phyloP scores from a whole-genome alignment of 139 green algal genomes.

The Tetradesmus obliquus region DNA sequence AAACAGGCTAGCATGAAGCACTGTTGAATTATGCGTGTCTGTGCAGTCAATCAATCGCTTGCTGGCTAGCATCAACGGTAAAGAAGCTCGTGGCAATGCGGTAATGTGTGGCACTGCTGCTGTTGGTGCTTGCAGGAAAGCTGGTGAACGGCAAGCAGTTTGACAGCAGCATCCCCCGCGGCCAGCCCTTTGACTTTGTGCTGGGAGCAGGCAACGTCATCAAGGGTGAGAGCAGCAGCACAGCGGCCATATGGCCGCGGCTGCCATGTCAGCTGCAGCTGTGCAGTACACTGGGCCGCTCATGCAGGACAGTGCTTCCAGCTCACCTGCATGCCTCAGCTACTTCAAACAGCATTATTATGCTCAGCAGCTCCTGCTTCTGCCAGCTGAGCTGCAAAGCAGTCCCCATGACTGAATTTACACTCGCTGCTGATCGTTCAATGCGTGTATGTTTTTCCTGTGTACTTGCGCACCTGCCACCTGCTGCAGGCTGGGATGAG shows the following conservation, averaged over 20 bases:
- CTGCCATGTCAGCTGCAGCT: too few relatives aligned
- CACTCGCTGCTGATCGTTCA: background rate
- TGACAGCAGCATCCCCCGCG: conserved; percentile 42
- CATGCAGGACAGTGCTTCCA: too few relatives aligned
- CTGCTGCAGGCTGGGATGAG: conserved; percentile 44
- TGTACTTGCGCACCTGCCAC: too few relatives aligned
- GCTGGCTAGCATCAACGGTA: too few relatives aligned
- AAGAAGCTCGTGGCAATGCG: too few relatives aligned
- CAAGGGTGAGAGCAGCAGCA: background rate
- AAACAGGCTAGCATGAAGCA: too few relatives aligned
- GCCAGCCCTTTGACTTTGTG: conserved; percentile 22
- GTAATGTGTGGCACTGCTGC: background rate
- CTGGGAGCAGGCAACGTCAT: conserved; percentile 39
- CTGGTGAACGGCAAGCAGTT: conserved; percentile 59
- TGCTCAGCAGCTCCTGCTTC: background rate
- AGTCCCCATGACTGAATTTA: too few relatives aligned
- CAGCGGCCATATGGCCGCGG: too few relatives aligned
- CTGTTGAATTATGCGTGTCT: background rate
- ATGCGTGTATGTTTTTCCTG: background rate
- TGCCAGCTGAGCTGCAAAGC: background rate
- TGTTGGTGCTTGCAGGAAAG: conserved; percentile 22
- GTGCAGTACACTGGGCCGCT: too few relatives aligned
- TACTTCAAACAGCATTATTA: background rate
- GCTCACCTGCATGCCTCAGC: too few relatives aligned
- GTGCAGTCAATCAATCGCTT: background rate